These are phyloP conservation scores for Aspergillus chevalieri DNA, from an alignment of 2,329 filamentous ascomycete species.

Conservation along the genomic window DNA sequence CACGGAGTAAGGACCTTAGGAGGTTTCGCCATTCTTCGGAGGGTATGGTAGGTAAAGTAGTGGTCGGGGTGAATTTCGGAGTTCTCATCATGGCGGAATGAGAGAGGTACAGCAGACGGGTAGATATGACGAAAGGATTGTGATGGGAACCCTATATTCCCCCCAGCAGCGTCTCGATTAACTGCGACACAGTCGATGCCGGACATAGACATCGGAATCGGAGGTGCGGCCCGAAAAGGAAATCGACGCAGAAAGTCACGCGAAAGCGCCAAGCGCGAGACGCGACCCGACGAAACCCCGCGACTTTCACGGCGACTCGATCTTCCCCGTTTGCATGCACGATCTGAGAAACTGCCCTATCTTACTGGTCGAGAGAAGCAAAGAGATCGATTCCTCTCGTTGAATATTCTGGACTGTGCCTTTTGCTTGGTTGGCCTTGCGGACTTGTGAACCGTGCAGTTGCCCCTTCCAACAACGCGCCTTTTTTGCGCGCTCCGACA, in stretches of 20 bases:
- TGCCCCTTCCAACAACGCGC: conserved; percentile 26
- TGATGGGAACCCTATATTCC: not conserved
- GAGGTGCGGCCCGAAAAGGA: conserved; percentile 10
- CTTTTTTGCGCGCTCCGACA: conserved; percentile 24
- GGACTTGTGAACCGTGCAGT: conserved; percentile 8
- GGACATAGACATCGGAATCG: conserved; percentile 4
- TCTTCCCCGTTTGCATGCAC: conserved; percentile 4
- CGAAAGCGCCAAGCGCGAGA: conserved; percentile 20
- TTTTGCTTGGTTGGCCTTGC: not conserved
- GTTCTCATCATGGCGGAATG: not conserved
- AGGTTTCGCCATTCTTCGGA: conserved; percentile 39
- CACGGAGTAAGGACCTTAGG: conserved; percentile 52
- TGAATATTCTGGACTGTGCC: too few relatives aligned
- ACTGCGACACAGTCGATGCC: not conserved
- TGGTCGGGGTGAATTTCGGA: not conserved
- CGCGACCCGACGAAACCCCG: conserved; percentile 19
- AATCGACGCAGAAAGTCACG: conserved; percentile 13
- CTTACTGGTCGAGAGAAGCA: not conserved
- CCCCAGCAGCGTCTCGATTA: not conserved
- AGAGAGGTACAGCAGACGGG: too few relatives aligned
- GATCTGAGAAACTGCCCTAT: not conserved
- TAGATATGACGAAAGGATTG: too few relatives aligned
- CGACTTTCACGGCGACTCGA: conserved; percentile 13
- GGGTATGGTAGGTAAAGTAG: conserved; percentile 5
- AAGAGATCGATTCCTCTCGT: too few relatives aligned